Base-by-base conservation (phyloP, 2,329 filamentous ascomycete genomes). In the Hypoxylon sp. region DNA sequence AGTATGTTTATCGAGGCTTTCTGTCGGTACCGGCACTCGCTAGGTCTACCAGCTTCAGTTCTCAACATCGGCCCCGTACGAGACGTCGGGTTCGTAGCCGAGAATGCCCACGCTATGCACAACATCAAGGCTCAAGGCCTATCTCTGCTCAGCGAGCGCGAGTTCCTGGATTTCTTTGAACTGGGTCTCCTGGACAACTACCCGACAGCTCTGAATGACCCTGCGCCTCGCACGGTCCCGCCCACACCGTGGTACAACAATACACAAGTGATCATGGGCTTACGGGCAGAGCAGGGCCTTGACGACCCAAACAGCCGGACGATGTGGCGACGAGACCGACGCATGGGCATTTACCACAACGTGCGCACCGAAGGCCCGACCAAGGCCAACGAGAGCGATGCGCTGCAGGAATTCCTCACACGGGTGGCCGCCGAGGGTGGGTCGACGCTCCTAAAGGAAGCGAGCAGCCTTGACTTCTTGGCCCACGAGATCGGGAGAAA, bases 1-100 rank as follows among this genome's bases (percentile, higher is more conserved):
- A 82, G 81, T 66, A 73, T 75, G 30, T 82, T 79, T 70, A 66
- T 81, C 59, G 78, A 81, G 33, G 72, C 76, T 14, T 77, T 82
- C 35, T 77, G 74, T 53, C 74, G 76, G 31, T 80, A 79, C 61
- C 76, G 81, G 6, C 73, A 76, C 14, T 59, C 63, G 0, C 71
- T 72, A 11, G 79, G 79, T 1, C 72, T 81, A 0, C 74, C 80
- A 1, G 82, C 79, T 3, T 76, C 76, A 0, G 69, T 72, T 3
- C 74, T 84, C 6, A 76, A 83, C 65, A 75, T 84, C 35, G 79
- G 81, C 2, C 69, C 72, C 1, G 70, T 84, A 17, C 56, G 63
- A 3, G 73, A 72, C 35, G 69, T 76, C 40, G 76, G 76, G 10
- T 77, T 71, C 50, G 74, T 77, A 2, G 74, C 74, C 1, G 74